These are phyloP conservation scores for Rauvolfia tetraphylla DNA, from an alignment of 257 asterid species.

Conservation along the genomic window DNA sequence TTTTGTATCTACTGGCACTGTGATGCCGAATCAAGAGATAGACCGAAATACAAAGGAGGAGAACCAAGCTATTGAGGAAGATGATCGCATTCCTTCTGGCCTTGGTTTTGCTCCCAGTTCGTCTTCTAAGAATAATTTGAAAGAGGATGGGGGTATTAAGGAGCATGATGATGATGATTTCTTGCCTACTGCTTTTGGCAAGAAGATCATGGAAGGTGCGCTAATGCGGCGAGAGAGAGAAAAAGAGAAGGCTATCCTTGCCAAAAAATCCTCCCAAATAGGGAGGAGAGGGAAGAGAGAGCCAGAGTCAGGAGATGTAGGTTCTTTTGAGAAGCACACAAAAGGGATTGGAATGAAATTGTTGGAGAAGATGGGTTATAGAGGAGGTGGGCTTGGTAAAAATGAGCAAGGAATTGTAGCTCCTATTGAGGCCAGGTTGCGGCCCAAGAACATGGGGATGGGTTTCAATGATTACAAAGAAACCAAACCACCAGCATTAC, in stretches of 20 bases:
- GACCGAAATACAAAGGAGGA: slow-evolving; percentile 47
- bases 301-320: slow-evolving; percentile 44
- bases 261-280: slow-evolving; percentile 47
- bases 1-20: slow-evolving; percentile 62
- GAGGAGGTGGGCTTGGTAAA: slow-evolving; percentile 94
- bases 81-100: slow-evolving; percentile 37
- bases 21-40: slow-evolving; percentile 63
- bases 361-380: slow-evolving; percentile 88
- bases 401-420: slow-evolving; percentile 74
- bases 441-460: slow-evolving; percentile 91
- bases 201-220: slow-evolving; percentile 70
- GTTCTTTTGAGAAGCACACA: slow-evolving; percentile 68
- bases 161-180: slow-evolving; percentile 41
- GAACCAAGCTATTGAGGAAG: slow-evolving; percentile 22
- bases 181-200: slow-evolving; percentile 69
- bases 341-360: slow-evolving; percentile 74
- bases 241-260: slow-evolving; percentile 55
- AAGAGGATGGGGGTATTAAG: not conserved
- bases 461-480: slow-evolving; percentile 84
- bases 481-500: slow-evolving; percentile 38
- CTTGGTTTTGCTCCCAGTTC: slow-evolving; percentile 43
- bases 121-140: slow-evolving; percentile 25
- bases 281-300: slow-evolving; percentile 42
- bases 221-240: slow-evolving; percentile 55
- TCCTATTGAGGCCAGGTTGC: slow-evolving; percentile 73